A percentile compares a stretch with the other conserved stretches of the same genome.
These are phyloP conservation scores for Gonapodya prolifera DNA, from an alignment of 192 early-diverging fungal species.

Conservation along the genomic window DNA sequence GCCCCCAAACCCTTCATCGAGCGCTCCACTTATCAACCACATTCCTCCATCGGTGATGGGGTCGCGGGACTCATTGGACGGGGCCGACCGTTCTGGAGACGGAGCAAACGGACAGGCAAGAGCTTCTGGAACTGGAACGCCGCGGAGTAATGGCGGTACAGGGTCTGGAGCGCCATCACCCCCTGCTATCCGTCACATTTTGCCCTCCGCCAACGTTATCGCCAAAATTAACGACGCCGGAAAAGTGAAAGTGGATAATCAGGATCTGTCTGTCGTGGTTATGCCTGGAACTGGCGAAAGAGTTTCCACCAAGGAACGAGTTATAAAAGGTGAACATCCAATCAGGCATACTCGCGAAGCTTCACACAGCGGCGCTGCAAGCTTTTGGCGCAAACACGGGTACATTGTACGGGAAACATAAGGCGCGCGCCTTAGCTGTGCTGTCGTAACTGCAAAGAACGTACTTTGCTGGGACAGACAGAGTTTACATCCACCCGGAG, in stretches of 20 bases:
- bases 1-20: neutral
- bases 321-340: conserved; percentile 57
- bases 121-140: neutral
- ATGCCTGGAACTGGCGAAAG: conserved; percentile 34
- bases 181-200: neutral
- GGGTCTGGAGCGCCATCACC: neutral
- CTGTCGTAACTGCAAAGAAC: neutral
- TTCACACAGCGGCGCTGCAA: neutral
- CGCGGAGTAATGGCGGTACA: neutral
- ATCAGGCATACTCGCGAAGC: too few relatives aligned
- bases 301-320: conserved; percentile 59
- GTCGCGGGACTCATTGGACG: neutral
- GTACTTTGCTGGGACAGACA: conserved; percentile 3
- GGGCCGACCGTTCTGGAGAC: neutral
- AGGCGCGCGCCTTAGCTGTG: neutral
- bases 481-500: conserved; percentile 33
- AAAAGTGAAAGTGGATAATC: neutral
- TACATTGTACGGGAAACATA: neutral
- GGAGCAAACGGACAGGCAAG: neutral
- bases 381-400: neutral
- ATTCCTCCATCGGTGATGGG: neutral
- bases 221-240: neutral
- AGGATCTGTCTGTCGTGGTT: neutral
- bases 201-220: neutral
- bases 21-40: neutral